phyloP scores from a whole-genome alignment of 2,329 filamentous ascomycete species.

The Pseudocercospora cruenta region DNA sequence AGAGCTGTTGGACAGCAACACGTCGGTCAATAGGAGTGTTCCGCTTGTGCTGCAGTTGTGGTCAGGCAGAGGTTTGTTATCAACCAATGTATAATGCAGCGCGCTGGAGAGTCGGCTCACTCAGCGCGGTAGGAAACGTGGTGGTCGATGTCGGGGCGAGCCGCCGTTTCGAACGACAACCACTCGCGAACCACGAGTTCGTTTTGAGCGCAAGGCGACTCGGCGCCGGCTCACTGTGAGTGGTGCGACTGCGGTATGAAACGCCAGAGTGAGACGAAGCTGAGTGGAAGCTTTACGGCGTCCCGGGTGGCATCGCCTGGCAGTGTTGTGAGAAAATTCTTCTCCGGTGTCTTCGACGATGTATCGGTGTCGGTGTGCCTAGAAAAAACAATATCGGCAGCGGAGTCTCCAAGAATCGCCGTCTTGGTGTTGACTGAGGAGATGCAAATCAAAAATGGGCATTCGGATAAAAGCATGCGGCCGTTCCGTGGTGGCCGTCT shows the following conservation, averaged over 20 bases:
- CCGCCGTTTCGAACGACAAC: constrained; percentile 3
- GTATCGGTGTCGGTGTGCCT: not conserved
- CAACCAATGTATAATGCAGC: not conserved
- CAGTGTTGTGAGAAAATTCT: not conserved
- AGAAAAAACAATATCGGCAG: not conserved
- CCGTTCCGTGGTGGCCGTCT: not conserved
- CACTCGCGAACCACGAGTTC: not conserved
- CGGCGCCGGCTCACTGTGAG: not conserved
- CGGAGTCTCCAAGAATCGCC: not conserved
- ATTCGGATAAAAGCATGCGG: not conserved
- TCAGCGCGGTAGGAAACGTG: not conserved
- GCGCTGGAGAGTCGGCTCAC: not conserved
- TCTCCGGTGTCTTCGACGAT: not conserved
- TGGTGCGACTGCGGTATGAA: not conserved
- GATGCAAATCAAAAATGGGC: not conserved
- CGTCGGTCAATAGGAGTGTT: not conserved
- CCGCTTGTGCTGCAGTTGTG: not conserved
- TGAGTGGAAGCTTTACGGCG: not conserved
- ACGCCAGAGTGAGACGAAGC: not conserved
- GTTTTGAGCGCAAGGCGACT: not conserved
- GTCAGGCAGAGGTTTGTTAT: not conserved
- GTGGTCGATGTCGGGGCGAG: not conserved
- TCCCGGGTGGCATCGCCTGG: not conserved
- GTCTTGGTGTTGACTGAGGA: not conserved
- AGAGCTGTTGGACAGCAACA: not conserved